Evolutionary conservation across 2,329 filamentous ascomycete genomes (phyloP).

Genomic region (Chaetomiaceae sp.): DNA sequence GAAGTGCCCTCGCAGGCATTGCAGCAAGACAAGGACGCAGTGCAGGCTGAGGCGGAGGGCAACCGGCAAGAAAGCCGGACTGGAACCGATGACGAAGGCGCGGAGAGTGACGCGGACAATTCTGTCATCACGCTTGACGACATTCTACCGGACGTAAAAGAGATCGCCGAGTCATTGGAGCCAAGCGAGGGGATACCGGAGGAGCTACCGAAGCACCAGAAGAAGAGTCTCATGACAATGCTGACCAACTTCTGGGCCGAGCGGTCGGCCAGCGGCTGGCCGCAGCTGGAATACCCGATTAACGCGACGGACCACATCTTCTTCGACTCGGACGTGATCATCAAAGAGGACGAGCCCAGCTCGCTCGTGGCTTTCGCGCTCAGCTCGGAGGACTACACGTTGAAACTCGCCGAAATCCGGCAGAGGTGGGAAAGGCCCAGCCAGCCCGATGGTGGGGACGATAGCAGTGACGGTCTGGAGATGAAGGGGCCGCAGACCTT

Average conservation of each 20-base stretch:
- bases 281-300: conserved; percentile 84
- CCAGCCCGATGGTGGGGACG: conserved; percentile 34
- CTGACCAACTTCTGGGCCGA: conserved; percentile 98
- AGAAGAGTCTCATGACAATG: conserved; percentile 89
- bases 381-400: conserved; percentile 78
- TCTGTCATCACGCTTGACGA: conserved; percentile 61
- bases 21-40: conserved; percentile 32
- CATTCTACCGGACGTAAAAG: conserved; percentile 56
- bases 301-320: conserved; percentile 89
- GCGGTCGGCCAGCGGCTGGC: conserved; percentile 91
- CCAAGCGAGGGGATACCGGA: conserved; percentile 54
- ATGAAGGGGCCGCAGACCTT: conserved; percentile 29
- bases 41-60: conserved; percentile 39
- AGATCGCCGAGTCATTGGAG: conserved; percentile 57
- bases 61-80: conserved; percentile 48
- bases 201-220: conserved; percentile 86
- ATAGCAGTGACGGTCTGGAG: conserved; percentile 25
- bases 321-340: conserved; percentile 92
- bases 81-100: conserved; percentile 63
- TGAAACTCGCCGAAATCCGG: conserved; percentile 66
- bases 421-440: conserved; percentile 40
- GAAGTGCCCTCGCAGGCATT: conserved; percentile 29
- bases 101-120: conserved; percentile 65
- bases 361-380: conserved; percentile 92
- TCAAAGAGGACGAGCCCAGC: conserved; percentile 94